Evolutionary conservation across 495 filamentous ascomycete genomes (phyloP).

Genomic region (Cetradonia linearis): DNA sequence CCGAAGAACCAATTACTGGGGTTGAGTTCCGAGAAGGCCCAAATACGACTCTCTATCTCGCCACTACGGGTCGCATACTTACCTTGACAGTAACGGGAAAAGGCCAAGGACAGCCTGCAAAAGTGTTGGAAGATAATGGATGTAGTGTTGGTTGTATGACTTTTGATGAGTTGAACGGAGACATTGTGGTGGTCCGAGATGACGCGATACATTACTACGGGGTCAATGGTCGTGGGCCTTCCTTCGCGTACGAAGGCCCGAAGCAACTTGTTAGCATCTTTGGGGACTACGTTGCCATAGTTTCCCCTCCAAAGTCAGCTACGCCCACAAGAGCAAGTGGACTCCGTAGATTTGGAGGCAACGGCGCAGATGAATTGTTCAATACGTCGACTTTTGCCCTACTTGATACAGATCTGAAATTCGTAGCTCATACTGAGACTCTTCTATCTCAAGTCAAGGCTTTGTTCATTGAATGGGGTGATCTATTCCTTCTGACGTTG

Average conservation of each 20-base stretch:
- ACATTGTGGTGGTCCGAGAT: conserved; percentile 81
- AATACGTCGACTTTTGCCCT: conserved; percentile 77
- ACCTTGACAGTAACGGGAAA: conserved; percentile 76
- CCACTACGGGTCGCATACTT: conserved; percentile 81
- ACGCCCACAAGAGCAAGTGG: conserved; percentile 39
- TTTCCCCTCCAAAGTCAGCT: conserved; percentile 69
- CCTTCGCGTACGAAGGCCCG: conserved; percentile 78
- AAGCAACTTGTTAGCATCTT: conserved; percentile 76
- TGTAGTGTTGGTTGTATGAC: conserved; percentile 92
- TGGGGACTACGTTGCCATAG: conserved; percentile 76
- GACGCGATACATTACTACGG: conserved; percentile 95
- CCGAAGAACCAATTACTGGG: conserved; percentile 90
- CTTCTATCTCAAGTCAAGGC: conserved; percentile 66
- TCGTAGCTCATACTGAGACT: conserved; percentile 81
- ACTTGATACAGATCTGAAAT: conserved; percentile 80
- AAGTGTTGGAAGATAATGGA: conserved; percentile 76
- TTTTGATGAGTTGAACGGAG: conserved; percentile 62
- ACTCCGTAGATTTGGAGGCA: conserved; percentile 54
- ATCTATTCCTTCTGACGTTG: conserved; percentile 74
- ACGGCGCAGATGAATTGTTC: conserved; percentile 62
- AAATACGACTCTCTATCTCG: conserved; percentile 73
- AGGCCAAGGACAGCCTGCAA: conserved; percentile 80
- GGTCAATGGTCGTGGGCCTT: conserved; percentile 70
- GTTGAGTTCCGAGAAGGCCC: conserved; percentile 62
- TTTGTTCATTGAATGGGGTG: conserved; percentile 82